Evolutionary conservation across 805 yeast genomes (phyloP), one percentile per base, ranked within the genome.

Genomic region (Scheffersomyces amazonensis): DNA sequence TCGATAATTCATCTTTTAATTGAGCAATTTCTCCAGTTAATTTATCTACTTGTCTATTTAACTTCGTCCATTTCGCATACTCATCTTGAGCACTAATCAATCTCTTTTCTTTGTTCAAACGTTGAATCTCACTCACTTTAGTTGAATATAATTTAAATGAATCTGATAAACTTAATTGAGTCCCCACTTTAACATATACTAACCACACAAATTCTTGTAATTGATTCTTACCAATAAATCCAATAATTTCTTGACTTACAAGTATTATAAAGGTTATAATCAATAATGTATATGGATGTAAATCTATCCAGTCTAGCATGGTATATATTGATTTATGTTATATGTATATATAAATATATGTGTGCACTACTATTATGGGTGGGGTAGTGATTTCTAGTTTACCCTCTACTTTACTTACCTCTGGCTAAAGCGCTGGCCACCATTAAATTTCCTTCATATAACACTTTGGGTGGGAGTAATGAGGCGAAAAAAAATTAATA

Each of bases 61-160:
- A 70, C 58, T 88, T 88, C 1, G 97, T 95, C 98, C 98, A 93
- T 53, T 78, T 82, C 20, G 97, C 96, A 59, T 91, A 93, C 52
- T 93, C 81, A 57, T 93, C 97, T 60, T 91, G 96, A 1, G 97
- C 91, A 39, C 87, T 78, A 8, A 89, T 76, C 2, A 70, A 45
- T 21, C 77, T 67, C 43, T 88, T 75, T 49, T 81, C 78, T 11
- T 64, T 68, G 47, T 75, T 69, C 16, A 79, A 53, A 15, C 63
- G 58, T 12, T 59, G 55, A 35, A 81, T 75, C 44, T 83, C 75
- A 7, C 53, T 48, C 37, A 72, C 66, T 36, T 57, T 62, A 4
- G 21, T 34, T 3, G 53, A 44, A 21, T 63, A 48, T 22, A 48
- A 43, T 4, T 34, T 45, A 28, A 66, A 53, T n/a, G 32, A 16